phyloP scores from a whole-genome alignment of 306 rosid genomes.

The Cucumis melo region DNA sequence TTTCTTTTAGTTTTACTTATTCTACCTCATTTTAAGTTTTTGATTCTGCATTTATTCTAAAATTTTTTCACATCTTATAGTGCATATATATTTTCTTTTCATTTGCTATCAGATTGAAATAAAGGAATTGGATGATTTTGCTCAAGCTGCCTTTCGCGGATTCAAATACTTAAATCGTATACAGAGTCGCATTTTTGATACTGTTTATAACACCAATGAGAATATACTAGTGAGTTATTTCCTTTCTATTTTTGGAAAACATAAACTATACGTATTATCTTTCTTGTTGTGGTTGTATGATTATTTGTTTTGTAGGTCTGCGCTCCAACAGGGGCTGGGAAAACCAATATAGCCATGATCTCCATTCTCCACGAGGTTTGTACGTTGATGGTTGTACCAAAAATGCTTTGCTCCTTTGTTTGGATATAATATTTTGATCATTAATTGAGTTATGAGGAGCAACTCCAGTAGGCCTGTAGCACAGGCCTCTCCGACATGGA shows the following conservation, averaged over 20 bases:
- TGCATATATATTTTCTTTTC: conserved; percentile 5
- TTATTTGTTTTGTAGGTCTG: conserved; percentile 60
- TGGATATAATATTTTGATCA: background rate
- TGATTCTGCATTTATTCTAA: conserved; percentile 6
- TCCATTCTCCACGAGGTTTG: conserved; percentile 90
- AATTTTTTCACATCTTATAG: conserved; percentile 5
- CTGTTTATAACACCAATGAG: conserved; percentile 83
- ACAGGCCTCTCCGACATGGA: background rate
- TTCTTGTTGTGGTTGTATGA: conserved; percentile 5
- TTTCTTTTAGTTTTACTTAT: background rate
- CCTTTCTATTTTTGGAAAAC: background rate
- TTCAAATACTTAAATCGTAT: conserved; percentile 82
- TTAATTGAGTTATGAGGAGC: background rate
- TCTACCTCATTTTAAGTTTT: background rate
- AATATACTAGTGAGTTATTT: conserved; percentile 69
- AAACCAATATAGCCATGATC: conserved; percentile 96
- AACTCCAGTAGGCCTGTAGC: background rate
- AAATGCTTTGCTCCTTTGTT: background rate
- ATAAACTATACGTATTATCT: conserved; percentile 3
- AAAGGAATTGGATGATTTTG: conserved; percentile 81
- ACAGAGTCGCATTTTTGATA: conserved; percentile 78
- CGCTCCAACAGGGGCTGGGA: conserved; percentile 99
- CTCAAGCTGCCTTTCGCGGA: conserved; percentile 95
- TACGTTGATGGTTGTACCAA: conserved; percentile 4
- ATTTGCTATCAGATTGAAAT: conserved; percentile 63